Conservation (phyloP, 2,329 filamentous ascomycete genomes). For the Aspergillus clavatus region DNA sequence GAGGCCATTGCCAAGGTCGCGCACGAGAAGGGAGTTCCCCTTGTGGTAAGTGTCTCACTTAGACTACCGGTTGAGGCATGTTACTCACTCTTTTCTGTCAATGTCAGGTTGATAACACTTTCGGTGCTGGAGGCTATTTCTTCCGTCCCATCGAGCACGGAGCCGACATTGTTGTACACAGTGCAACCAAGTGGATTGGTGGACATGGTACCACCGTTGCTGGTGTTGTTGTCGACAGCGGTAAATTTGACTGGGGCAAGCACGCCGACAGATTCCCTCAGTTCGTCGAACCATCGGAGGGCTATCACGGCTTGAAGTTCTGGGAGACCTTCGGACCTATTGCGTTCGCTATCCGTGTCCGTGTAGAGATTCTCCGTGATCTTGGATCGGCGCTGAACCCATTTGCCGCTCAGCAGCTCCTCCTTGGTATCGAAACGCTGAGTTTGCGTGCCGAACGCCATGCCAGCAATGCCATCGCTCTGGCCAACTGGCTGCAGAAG, state of each 20-base stretch:
- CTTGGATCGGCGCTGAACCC: conserved; percentile 78
- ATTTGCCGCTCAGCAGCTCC: conserved; percentile 86
- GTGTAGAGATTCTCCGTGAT: conserved; percentile 87
- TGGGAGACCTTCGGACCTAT: conserved; percentile 83
- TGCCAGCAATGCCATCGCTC: conserved; percentile 71
- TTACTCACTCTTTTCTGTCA: neutral
- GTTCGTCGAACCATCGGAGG: conserved; percentile 77
- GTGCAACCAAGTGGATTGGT: conserved; percentile 94
- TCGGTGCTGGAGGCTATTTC: conserved; percentile 88
- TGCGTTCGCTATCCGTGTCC: conserved; percentile 79
- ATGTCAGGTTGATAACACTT: conserved; percentile 82
- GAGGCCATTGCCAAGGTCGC: conserved; percentile 79
- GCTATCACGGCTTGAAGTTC: conserved; percentile 92
- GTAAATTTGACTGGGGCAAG: conserved; percentile 91
- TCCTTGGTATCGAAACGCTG: conserved; percentile 85
- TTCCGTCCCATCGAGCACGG: conserved; percentile 81
- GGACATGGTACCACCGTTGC: conserved; percentile 90
- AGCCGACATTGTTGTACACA: conserved; percentile 90
- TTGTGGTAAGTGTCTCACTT: conserved; percentile 48
- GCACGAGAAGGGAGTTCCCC: conserved; percentile 63
- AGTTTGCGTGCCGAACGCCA: conserved; percentile 82
- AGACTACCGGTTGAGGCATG: neutral
- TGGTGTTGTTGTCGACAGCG: conserved; percentile 79
- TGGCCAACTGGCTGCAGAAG: conserved; percentile 78
- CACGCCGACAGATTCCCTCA: conserved; percentile 82